Percentiles rank a stretch among this genome's conserved stretches.
These are phyloP conservation scores for Microstegium vimineum DNA, from an alignment of 176 grass and related monocot genomes.

Conservation along the genomic window DNA sequence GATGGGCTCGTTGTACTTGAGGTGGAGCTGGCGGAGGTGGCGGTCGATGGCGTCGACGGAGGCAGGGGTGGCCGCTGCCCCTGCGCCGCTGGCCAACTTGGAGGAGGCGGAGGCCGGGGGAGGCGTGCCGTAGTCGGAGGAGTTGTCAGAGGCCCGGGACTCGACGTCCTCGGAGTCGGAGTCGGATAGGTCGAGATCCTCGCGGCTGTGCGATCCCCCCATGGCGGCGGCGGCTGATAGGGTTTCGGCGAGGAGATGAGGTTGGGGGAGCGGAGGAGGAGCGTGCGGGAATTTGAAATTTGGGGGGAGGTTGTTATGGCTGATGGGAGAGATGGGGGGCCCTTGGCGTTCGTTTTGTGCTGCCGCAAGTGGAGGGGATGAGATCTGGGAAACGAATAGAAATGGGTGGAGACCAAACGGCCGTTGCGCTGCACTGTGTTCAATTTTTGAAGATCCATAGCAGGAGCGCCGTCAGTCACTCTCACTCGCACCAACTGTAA, in stretches of 20 bases:
- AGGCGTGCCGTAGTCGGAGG: slow-evolving; percentile 51
- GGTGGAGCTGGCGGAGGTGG: slow-evolving; percentile 67
- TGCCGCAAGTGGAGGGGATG: neutral
- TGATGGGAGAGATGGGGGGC: slow-evolving; percentile 4
- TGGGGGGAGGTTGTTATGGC: too few species aligned
- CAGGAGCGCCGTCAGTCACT: too few species aligned
- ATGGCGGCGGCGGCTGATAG: slow-evolving; percentile 44
- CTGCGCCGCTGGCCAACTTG: neutral
- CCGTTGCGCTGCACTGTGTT: too few species aligned
- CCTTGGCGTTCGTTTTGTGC: neutral
- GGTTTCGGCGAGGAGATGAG: slow-evolving; percentile 36
- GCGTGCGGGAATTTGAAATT: slow-evolving; percentile 63
- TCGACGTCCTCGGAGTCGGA: slow-evolving; percentile 57
- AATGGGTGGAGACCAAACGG: too few species aligned
- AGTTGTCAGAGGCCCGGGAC: slow-evolving; percentile 33
- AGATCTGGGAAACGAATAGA: neutral
- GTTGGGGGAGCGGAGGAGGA: neutral
- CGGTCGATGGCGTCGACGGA: slow-evolving; percentile 66
- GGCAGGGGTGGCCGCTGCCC: slow-evolving; percentile 35
- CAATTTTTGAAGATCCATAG: too few species aligned
- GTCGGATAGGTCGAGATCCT: slow-evolving; percentile 65
- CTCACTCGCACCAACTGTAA: too few species aligned
- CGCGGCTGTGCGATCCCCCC: slow-evolving; percentile 87
- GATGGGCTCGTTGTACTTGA: slow-evolving; percentile 72
- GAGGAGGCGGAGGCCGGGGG: slow-evolving; percentile 37